Evolutionary conservation across 805 yeast genomes (phyloP), one percentile per base, ranked within the genome.

Genomic region (Lipomyces japonicus): DNA sequence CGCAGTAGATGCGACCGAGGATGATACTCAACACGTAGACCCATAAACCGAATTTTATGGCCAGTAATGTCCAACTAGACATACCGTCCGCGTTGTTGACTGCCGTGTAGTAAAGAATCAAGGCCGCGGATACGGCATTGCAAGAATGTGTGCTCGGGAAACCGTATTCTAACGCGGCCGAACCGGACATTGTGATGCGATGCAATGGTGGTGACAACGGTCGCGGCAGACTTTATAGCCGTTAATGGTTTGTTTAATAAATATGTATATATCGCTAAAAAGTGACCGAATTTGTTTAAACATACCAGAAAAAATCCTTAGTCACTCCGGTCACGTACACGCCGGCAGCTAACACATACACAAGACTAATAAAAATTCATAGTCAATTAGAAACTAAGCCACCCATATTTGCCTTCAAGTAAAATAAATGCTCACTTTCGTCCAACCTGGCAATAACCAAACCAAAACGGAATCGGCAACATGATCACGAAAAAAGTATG

Each of bases 91-190:
- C 22, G 10, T 36, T 31, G 16, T 42, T 47, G 18, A 19, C 4
- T 1, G 50, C 50, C 18, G 47, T 32, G 26, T 48, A 62, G 2
- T 71, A 47, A 26, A 80, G 51, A 24, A 83, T 68, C 24, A 87
- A 61, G 0, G 86, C 78, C 2, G 86, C 95, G 0, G 87, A 84
- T 0, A 95, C 81, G 3, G 97, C 96, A 67, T 91, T 93, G 30
- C 97, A 95, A n/a, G 91, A 77, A 66, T 91, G 98, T 2, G 95
- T 83, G 36, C 89, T 80, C 0, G 97, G 98, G 61, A 90, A 88
- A 2, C 98, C 98, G 66, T 91, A 91, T 66, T 91, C 98, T 61
- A 84, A 80, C 2, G 95, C 78, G 0, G 97, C 93, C 58, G 87
- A 86, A n/a, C 84, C 83, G 51, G 90, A 82, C 80, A 91, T 77